These are phyloP conservation scores for Colletotrichum noveboracense DNA, from an alignment of 2,329 filamentous ascomycete genomes.

Conservation along the genomic window DNA sequence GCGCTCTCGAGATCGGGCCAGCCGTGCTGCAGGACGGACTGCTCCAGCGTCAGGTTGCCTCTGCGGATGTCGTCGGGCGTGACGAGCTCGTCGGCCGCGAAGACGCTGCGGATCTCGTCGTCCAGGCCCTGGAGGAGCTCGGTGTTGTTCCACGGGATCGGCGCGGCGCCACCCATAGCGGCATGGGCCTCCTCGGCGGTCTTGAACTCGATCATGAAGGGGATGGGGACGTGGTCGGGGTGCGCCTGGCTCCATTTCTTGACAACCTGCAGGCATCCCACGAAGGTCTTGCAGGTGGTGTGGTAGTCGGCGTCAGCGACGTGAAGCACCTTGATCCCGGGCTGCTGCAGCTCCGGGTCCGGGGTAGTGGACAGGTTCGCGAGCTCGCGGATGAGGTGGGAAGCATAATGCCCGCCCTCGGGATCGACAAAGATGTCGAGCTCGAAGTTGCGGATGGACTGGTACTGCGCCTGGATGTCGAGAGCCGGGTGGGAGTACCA, in stretches of 20 bases:
- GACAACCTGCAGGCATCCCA: constrained; percentile 46
- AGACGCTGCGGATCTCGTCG: constrained; percentile 49
- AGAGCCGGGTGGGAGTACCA: constrained; percentile 53
- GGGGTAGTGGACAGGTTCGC: constrained; percentile 42
- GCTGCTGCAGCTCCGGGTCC: constrained; percentile 41
- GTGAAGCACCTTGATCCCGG: constrained; percentile 55
- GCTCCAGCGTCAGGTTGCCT: constrained; percentile 45
- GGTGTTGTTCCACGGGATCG: constrained; percentile 47
- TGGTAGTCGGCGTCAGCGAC: constrained; percentile 54
- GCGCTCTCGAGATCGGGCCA: constrained; percentile 51
- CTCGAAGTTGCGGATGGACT: constrained; percentile 52
- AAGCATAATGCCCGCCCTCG: constrained; percentile 50
- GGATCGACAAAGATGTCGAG: constrained; percentile 55
- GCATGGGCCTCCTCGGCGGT: constrained; percentile 29
- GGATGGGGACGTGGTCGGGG: constrained; percentile 48
- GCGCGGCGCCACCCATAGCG: constrained; percentile 36
- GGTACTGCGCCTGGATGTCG: constrained; percentile 47
- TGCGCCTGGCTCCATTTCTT: constrained; percentile 49
- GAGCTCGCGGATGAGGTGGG: constrained; percentile 45
- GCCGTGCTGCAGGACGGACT: constrained; percentile 49
- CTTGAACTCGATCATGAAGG: constrained; percentile 56
- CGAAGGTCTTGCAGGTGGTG: constrained; percentile 49
- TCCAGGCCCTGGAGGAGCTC: constrained; percentile 48
- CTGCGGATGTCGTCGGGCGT: constrained; percentile 51
- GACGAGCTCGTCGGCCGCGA: constrained; percentile 44